These are phyloP conservation scores for Pichia sp. DNA, from an alignment of 1,139 yeast genomes.

Conservation along the genomic window DNA sequence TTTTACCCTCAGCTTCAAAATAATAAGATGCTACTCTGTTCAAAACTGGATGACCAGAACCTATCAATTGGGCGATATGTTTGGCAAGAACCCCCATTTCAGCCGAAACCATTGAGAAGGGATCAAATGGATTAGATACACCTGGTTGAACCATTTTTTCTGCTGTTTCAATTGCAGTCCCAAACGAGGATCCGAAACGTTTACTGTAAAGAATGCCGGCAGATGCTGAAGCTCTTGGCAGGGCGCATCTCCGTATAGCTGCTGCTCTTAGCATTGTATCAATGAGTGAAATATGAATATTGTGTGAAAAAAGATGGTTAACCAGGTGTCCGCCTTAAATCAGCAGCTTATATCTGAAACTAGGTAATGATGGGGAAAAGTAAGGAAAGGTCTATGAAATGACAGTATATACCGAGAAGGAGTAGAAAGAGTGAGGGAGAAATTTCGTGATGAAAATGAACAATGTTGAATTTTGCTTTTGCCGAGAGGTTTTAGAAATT, in stretches of 20 bases:
- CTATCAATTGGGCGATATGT: slow-evolving; percentile 80
- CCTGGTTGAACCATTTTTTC: slow-evolving; percentile 76
- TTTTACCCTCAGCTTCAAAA: slow-evolving; percentile 94
- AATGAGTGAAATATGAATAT: background rate
- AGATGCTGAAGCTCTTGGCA: background rate
- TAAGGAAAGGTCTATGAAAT: background rate
- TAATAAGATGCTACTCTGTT: slow-evolving; percentile 89
- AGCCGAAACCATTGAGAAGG: slow-evolving; percentile 85
- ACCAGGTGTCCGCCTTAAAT: background rate
- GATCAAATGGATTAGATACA: slow-evolving; percentile 54
- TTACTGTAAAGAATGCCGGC: background rate
- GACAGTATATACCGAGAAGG: background rate
- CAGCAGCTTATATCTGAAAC: background rate
- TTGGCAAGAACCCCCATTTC: slow-evolving; percentile 90
- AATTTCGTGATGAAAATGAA: background rate
- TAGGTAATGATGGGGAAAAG: background rate
- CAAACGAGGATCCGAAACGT: slow-evolving; percentile 37
- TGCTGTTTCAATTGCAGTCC: slow-evolving; percentile 71
- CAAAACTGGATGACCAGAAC: slow-evolving; percentile 89
- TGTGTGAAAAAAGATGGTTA: background rate
- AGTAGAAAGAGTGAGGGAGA: background rate
- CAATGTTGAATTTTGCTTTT: background rate
- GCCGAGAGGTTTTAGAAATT: too few relatives aligned
- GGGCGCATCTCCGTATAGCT: background rate
- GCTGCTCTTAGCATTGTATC: slow-evolving; percentile 5